Base-by-base conservation (phyloP, 2,329 filamentous ascomycete species). In the Trichoderma sp. region DNA sequence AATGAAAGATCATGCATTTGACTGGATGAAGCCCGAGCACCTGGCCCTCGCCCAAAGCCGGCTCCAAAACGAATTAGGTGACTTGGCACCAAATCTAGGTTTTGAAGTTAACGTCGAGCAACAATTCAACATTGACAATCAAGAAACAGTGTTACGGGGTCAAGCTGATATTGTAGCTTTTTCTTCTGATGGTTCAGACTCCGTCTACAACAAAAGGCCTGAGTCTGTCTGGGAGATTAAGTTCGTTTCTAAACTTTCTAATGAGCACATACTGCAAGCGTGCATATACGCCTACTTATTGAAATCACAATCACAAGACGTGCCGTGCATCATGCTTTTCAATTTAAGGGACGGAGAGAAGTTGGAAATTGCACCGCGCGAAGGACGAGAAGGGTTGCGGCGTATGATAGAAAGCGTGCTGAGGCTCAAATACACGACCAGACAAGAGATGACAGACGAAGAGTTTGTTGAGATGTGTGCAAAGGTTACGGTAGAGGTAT, bases 221-320 rank as follows among this genome's bases (percentile, higher is more conserved):
- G 54, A 71, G 18, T 54, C 69, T 14, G 59, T 77, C 28, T 77
- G 75, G 75, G 76, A 77, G 70, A 74, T 77, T 59, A 78, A 78
- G 46, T 77, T 77, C 68, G 75, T 76, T 5, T 70, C 71, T 4
- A 16, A 71, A 7, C 71, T 78, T 14, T 69, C 73, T 14, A 70
- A 72, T 11, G 70, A 75, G 51, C 72, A 78, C 18, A 59, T 74
- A 16, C 52, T 77, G 13, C 76, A 78, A 46, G 71, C 71, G 13
- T 74, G 72, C 24, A 60, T 69, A 7, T 78, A 77, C 70, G 73
- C 73, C 37, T 75, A 76, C 59, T 59, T 77, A 5, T 67, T 68
- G 34, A 65, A 69, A 4, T 43, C 51, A 6, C 2, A 55, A 21
- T 56, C 13, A 0, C 34, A 43, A 4, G 24, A 32, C 14, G 0